Percentiles rank a stretch among this genome's conserved stretches.
phyloP scores from a whole-genome alignment of 2,329 filamentous ascomycete species.

The Biscogniauxia marginata region DNA sequence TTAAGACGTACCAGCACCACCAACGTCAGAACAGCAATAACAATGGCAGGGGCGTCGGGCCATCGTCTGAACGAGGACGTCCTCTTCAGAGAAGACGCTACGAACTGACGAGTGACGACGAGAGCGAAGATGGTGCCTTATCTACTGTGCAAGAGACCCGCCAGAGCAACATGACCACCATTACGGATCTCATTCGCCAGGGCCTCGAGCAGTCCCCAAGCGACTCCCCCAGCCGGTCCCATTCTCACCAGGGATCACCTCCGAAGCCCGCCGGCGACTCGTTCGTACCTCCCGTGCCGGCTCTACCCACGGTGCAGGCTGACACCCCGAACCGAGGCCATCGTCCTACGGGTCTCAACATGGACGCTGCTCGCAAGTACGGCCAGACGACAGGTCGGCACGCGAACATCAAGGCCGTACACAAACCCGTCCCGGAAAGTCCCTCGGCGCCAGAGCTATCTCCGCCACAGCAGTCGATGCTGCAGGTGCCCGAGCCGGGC shows the following conservation, averaged over 20 bases:
- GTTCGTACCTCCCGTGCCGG: not conserved
- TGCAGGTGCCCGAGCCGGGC: not conserved
- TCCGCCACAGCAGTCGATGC: not conserved
- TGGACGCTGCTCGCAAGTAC: constrained; percentile 14
- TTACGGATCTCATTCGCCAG: constrained; percentile 7
- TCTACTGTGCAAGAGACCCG: not conserved
- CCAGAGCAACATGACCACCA: not conserved
- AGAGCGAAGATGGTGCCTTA: not conserved
- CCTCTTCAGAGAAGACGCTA: not conserved
- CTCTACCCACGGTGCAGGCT: not conserved
- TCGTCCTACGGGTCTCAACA: constrained; percentile 19
- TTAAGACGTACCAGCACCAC: not conserved
- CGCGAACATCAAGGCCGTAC: constrained; percentile 14
- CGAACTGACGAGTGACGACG: not conserved
- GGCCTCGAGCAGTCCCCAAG: not conserved
- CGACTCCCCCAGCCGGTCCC: constrained; percentile 1
- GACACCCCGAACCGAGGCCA: constrained; percentile 1
- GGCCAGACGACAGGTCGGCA: not conserved
- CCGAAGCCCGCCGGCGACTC: constrained; percentile 5
- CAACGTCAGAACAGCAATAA: not conserved
- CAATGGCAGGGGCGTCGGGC: not conserved
- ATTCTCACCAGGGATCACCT: constrained; percentile 13
- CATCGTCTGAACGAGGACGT: not conserved
- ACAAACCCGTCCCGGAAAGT: constrained; percentile 12
- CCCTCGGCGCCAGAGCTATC: not conserved